Evolutionary conservation across 208 protist genomes (phyloP), one percentile per base, ranked within the genome.

Genomic region (Strigomonas culicis): DNA sequence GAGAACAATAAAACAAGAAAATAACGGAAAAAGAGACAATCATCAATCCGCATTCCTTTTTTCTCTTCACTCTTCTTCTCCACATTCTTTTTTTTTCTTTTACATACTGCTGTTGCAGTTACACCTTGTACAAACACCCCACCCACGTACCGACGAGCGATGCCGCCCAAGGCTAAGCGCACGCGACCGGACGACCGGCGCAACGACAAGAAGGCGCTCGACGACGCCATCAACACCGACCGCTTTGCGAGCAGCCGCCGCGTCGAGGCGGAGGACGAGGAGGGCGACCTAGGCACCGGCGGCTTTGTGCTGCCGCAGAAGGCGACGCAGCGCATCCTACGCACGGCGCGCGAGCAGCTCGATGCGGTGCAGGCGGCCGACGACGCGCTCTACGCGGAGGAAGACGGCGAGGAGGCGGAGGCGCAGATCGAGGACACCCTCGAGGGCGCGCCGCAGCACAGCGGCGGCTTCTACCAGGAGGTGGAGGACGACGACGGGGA

Each of bases 191-290:
- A 81, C 74, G 32, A 68, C 61, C 55, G 62, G 58, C 60, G 61
- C 13, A 72, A 73, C 32, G 68, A 73, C 64, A 80, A 73, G 49
- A 95, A 97, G 70, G 84, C 86, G 8, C 75, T 97, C 0, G 84
- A 80, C 31, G 84, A 94, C 2, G 87, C 94, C 56, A 63, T 94
- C 52, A 51, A 93, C 63, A 86, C 86, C 10, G 84, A 88, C 51
- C 86, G 86, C 65, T 94, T 89, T 61, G 91, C 86, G 56, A 86
- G 73, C 53, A 49, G 27, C 28, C 60, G 52, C 55, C 69, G 58
- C 51, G 34, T 39, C 7, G 50, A 30, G 31, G 52, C 13, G 15
- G 86, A 86, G 24, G 34, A 80, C 52, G 66, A 50, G 22, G 39
- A 62, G 39, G 57, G 25, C 30, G 57, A 62, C 3, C n/a, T 28